phyloP scores from a whole-genome alignment of 352 stramenopile species.

The Peronospora belbahrii region DNA sequence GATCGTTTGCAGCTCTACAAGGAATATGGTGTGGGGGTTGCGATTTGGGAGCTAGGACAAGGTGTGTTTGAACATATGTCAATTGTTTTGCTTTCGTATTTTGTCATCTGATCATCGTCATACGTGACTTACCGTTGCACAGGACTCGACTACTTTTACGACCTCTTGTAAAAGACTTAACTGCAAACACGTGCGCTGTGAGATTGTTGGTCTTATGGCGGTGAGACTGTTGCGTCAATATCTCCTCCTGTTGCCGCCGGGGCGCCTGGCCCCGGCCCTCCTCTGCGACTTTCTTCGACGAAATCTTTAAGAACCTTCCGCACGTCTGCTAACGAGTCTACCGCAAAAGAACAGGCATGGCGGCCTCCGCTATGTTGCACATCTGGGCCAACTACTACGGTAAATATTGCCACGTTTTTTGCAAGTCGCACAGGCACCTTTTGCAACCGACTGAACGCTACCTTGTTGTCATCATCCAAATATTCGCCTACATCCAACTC shows the following conservation, averaged over 20 bases:
- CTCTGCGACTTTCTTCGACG: conserved; percentile 44
- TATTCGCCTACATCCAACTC: conserved; percentile 32
- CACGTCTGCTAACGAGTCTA: conserved; percentile 60
- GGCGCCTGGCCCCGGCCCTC: neutral
- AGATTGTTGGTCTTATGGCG: neutral
- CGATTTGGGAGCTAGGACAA: conserved; percentile 80
- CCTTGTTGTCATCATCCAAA: conserved; percentile 68
- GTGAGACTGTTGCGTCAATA: neutral
- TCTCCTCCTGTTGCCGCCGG: no score
- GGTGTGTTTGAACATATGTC: no score
- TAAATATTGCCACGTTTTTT: conserved; percentile 61
- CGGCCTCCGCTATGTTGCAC: conserved; percentile 58
- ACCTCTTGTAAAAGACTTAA: conserved; percentile 35
- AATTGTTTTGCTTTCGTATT: no score
- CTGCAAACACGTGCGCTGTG: neutral
- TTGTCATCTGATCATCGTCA: neutral
- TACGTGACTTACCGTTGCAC: conserved; percentile 2
- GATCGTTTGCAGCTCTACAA: conserved; percentile 57
- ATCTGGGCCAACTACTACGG: conserved; percentile 55
- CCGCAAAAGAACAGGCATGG: conserved; percentile 46
- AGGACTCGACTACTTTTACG: conserved; percentile 78
- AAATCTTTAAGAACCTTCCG: conserved; percentile 73
- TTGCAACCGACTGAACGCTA: conserved; percentile 66
- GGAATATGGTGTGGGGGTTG: conserved; percentile 39
- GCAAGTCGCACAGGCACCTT: conserved; percentile 64